Percentiles rank a stretch among this genome's conserved stretches.
phyloP scores from a whole-genome alignment of 2,329 filamentous ascomycete genomes.

The Samsoniella hepiali region DNA sequence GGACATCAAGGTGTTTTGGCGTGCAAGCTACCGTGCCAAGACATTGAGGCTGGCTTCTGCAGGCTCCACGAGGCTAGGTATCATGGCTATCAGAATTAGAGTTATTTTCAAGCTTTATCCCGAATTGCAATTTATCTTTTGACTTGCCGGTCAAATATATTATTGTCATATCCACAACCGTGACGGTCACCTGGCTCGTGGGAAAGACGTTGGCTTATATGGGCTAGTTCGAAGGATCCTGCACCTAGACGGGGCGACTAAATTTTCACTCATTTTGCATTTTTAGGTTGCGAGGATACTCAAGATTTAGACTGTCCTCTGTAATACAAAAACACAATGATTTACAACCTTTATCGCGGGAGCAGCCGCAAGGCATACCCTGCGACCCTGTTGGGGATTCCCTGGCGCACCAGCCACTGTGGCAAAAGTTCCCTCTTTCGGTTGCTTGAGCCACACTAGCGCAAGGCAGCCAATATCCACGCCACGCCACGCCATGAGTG shows the following conservation, averaged over 20 bases:
- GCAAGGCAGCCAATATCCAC: slow-evolving; percentile 13
- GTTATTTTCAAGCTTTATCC: slow-evolving; percentile 11
- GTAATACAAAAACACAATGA: no score
- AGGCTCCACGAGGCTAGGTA: background rate
- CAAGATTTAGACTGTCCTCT: no score
- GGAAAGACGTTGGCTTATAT: no score
- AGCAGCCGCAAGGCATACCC: no score
- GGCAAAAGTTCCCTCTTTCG: slow-evolving; percentile 4
- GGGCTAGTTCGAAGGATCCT: no score
- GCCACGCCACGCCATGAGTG: background rate
- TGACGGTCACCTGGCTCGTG: no score
- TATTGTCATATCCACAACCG: no score
- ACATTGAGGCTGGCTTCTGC: background rate
- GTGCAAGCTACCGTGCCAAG: slow-evolving; percentile 13
- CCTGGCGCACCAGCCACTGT: slow-evolving; percentile 1
- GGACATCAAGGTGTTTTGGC: slow-evolving; percentile 18
- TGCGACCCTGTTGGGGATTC: background rate
- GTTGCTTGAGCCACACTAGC: slow-evolving; percentile 4
- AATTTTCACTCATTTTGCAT: no score
- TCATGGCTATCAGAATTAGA: background rate
- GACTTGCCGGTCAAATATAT: background rate
- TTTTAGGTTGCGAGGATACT: no score
- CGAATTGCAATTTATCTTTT: background rate
- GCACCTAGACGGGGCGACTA: no score
- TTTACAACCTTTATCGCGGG: no score